These are phyloP conservation scores for Agrocybe praecox DNA, from an alignment of 768 basidiomycete species.

Conservation along the genomic window DNA sequence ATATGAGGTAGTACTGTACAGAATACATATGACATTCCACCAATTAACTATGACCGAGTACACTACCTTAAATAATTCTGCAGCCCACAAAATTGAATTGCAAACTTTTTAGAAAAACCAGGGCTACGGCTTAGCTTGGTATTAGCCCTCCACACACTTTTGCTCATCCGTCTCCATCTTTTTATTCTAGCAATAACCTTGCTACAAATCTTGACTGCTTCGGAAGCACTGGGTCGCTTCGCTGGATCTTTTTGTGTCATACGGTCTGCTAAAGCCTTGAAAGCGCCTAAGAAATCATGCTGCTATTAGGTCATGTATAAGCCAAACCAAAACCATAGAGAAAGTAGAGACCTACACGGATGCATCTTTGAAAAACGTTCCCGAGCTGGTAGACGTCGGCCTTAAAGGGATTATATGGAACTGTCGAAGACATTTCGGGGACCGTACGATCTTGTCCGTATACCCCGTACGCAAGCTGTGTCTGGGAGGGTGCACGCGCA, in stretches of 20 bases:
- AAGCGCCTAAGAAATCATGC: not conserved
- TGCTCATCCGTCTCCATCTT: too few relatives aligned
- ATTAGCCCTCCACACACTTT: too few relatives aligned
- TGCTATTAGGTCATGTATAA: not conserved
- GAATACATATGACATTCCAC: too few relatives aligned
- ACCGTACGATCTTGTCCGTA: not conserved
- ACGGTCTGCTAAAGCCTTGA: not conserved
- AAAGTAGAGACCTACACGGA: not conserved
- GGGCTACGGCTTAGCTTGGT: too few relatives aligned
- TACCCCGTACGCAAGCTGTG: not conserved
- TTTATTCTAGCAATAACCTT: too few relatives aligned
- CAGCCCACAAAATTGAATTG: too few relatives aligned
- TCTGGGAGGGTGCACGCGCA: not conserved
- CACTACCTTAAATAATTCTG: too few relatives aligned
- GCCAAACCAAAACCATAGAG: not conserved
- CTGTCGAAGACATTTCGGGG: not conserved
- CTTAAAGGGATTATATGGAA: not conserved
- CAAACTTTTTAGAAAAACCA: too few relatives aligned
- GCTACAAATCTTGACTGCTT: not conserved
- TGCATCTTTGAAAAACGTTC: not conserved
- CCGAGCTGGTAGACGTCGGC: not conserved
- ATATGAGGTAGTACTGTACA: too few relatives aligned
- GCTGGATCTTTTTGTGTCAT: not conserved
- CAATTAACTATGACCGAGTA: too few relatives aligned
- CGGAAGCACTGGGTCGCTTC: not conserved